phyloP scores from a whole-genome alignment of 2,329 filamentous ascomycete species.

The Colletotrichum salicis region DNA sequence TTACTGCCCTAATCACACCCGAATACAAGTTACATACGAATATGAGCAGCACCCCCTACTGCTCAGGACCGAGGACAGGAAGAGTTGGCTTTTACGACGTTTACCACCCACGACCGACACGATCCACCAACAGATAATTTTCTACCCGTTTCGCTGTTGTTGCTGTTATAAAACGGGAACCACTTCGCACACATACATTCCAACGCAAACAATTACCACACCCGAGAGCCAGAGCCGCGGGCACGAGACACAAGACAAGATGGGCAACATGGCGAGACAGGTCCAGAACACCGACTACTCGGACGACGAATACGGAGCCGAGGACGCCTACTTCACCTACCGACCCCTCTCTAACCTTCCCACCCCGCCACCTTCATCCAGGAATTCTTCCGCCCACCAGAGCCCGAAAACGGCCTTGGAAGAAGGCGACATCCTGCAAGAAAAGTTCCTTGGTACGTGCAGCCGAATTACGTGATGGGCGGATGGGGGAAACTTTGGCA shows the following conservation, averaged over 20 bases:
- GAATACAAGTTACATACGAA: conserved; percentile 24
- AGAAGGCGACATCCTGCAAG: conserved; percentile 56
- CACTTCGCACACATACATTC: background rate
- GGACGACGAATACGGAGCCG: conserved; percentile 60
- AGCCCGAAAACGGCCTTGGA: conserved; percentile 55
- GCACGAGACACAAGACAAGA: conserved; percentile 16
- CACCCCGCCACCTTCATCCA: conserved; percentile 70
- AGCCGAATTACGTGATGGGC: conserved; percentile 15
- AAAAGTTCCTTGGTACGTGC: conserved; percentile 50
- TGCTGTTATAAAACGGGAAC: background rate
- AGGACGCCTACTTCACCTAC: conserved; percentile 71
- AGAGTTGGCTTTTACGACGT: conserved; percentile 35
- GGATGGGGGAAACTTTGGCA: background rate
- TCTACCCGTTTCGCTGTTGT: background rate
- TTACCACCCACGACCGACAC: conserved; percentile 20
- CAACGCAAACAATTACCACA: background rate
- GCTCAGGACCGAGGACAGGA: conserved; percentile 37
- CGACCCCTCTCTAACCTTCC: conserved; percentile 75
- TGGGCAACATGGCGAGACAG: conserved; percentile 36
- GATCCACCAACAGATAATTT: conserved; percentile 31
- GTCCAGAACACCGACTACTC: conserved; percentile 37
- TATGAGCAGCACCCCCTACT: conserved; percentile 37
- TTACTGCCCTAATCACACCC: conserved; percentile 3
- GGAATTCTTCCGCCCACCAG: conserved; percentile 53
- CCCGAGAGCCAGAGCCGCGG: background rate